Evolutionary conservation across 495 filamentous ascomycete genomes (phyloP).

Genomic region (Aspergillus nanangensis): DNA sequence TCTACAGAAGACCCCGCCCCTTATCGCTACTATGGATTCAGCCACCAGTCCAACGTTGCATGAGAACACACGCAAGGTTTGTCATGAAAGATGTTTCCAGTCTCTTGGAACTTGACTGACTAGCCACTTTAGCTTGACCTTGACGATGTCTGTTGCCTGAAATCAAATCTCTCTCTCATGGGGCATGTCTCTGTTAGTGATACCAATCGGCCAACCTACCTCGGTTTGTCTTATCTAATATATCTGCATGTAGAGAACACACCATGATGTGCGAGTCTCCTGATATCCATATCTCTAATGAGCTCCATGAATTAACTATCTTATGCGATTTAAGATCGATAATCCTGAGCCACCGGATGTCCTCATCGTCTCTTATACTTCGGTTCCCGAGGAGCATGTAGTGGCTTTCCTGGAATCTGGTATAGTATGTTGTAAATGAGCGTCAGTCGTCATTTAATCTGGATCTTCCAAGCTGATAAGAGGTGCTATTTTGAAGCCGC

Average conservation of each 20-base stretch:
- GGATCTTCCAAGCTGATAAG: not conserved
- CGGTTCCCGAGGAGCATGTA: constrained; percentile 19
- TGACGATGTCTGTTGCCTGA: constrained; percentile 23
- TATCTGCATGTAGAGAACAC: constrained; percentile 16
- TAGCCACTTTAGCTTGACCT: constrained; percentile 12
- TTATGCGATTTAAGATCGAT: constrained; percentile 9
- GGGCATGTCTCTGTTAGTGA: constrained; percentile 20
- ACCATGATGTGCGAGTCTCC: constrained; percentile 21
- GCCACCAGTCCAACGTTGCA: too few relatives aligned
- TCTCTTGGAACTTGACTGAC: not conserved
- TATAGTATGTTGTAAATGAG: constrained; percentile 16
- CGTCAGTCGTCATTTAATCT: not conserved
- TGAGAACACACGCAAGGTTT: too few relatives aligned
- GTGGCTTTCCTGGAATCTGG: constrained; percentile 23
- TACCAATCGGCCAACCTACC: not conserved
- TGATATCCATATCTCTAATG: constrained; percentile 1
- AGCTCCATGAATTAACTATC: constrained; percentile 2
- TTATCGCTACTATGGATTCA: too few relatives aligned
- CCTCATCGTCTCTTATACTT: constrained; percentile 9
- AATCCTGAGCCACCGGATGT: constrained; percentile 12
- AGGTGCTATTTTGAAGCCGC: constrained; percentile 28
- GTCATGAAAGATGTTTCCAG: too few relatives aligned
- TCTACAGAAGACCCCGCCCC: too few relatives aligned
- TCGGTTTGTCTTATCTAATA: constrained; percentile 8
- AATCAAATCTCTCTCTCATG: constrained; percentile 21